These are phyloP conservation scores for Verticillium nonalfalfae DNA, from an alignment of 2,329 filamentous ascomycete species.

Conservation along the genomic window DNA sequence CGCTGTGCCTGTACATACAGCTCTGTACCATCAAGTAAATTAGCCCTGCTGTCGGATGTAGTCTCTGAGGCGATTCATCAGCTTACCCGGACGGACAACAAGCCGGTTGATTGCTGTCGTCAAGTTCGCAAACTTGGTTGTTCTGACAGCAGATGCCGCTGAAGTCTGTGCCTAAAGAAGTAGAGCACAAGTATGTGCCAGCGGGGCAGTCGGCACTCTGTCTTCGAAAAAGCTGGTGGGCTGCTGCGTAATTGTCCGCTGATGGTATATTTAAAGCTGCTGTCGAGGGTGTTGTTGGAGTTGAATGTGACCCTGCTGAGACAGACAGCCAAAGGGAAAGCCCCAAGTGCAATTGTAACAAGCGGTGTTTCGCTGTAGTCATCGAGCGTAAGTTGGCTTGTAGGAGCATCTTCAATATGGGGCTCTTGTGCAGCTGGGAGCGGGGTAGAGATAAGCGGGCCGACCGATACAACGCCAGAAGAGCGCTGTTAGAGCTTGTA, in stretches of 20 bases:
- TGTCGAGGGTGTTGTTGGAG: not conserved
- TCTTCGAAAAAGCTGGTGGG: conserved; percentile 5
- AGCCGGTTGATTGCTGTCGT: conserved; percentile 40
- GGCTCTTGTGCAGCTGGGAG: not conserved
- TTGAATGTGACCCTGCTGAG: not conserved
- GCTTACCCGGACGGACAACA: conserved; percentile 47
- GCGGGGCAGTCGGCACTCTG: conserved; percentile 32
- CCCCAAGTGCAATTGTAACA: not conserved
- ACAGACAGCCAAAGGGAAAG: not conserved
- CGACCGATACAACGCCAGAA: too few relatives aligned
- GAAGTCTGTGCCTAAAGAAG: conserved; percentile 38
- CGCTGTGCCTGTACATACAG: conserved; percentile 51
- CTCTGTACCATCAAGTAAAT: conserved; percentile 23
- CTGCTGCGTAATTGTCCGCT: not conserved
- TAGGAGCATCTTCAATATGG: not conserved
- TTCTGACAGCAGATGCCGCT: conserved; percentile 43
- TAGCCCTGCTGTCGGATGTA: not conserved
- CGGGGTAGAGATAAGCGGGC: not conserved
- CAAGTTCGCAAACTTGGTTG: conserved; percentile 43
- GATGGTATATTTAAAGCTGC: not conserved
- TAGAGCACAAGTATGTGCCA: conserved; percentile 44
- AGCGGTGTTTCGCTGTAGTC: not conserved
- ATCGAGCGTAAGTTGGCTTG: not conserved
- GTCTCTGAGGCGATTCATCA: not conserved
- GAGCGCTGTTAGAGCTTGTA: too few relatives aligned